These are phyloP conservation scores for Volvox africanus DNA, from an alignment of 139 green algal genomes.

Conservation along the genomic window DNA sequence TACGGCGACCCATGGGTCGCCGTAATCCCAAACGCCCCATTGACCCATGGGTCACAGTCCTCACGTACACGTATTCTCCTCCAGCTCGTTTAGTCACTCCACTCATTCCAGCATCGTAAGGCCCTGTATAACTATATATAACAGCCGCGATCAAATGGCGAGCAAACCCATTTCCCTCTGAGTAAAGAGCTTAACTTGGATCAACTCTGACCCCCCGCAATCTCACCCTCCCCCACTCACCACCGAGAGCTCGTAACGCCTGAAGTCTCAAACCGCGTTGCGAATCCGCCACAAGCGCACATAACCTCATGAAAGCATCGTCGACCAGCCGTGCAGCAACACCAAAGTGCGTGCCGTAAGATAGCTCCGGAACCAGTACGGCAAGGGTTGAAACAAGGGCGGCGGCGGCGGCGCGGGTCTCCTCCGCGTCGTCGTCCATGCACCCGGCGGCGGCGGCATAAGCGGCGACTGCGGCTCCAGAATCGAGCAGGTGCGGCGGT, in stretches of 20 bases:
- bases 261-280: slow-evolving; percentile 7
- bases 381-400: neutral
- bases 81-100: no score
- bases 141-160: no score
- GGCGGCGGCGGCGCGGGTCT: slow-evolving; percentile 9
- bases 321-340: neutral
- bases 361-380: neutral
- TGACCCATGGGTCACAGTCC: no score
- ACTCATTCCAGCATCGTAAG: no score
- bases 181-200: no score
- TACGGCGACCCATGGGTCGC: no score
- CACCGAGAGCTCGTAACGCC: neutral
- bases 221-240: neutral
- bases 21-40: no score
- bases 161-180: no score
- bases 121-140: no score
- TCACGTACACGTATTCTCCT: no score
- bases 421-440: slow-evolving; percentile 24
- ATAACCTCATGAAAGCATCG: slow-evolving; percentile 39
- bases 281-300: neutral
- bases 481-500: slow-evolving; percentile 3
- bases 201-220: neutral
- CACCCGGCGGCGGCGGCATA: slow-evolving; percentile 21
- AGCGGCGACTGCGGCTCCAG: neutral
- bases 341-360: slow-evolving; percentile 27